Conservation (phyloP, 2,329 filamentous ascomycete species). For the Metarhizium anisopliae region DNA sequence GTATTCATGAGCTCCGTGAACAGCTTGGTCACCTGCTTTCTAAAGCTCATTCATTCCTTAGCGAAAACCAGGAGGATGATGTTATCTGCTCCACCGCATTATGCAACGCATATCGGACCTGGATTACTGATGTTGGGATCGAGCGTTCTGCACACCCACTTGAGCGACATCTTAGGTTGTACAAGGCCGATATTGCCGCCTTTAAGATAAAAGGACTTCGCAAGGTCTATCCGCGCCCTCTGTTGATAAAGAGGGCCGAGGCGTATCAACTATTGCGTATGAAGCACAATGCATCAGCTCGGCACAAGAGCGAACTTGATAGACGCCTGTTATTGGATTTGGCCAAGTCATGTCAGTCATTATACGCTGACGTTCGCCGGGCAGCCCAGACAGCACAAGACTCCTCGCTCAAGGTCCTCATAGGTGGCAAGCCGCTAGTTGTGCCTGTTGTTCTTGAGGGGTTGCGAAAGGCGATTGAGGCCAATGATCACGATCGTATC, state of each 20-base stretch:
- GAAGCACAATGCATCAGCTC: slow-evolving; percentile 82
- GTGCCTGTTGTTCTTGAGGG: slow-evolving; percentile 79
- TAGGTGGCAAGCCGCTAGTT: slow-evolving; percentile 79
- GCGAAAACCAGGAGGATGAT: slow-evolving; percentile 82
- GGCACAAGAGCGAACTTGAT: slow-evolving; percentile 85
- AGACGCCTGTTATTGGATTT: slow-evolving; percentile 77
- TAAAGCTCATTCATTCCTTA: slow-evolving; percentile 75
- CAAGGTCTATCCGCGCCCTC: slow-evolving; percentile 83
- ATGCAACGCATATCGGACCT: slow-evolving; percentile 86
- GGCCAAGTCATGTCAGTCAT: slow-evolving; percentile 78
- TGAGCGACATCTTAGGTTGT: slow-evolving; percentile 75
- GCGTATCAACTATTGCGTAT: slow-evolving; percentile 92
- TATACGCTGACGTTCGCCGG: slow-evolving; percentile 92
- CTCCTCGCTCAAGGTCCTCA: slow-evolving; percentile 83
- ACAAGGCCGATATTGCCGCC: slow-evolving; percentile 77
- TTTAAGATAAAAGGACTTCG: slow-evolving; percentile 92
- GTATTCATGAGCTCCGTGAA: slow-evolving; percentile 74
- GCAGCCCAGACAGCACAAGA: slow-evolving; percentile 89
- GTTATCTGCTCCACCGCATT: slow-evolving; percentile 90
- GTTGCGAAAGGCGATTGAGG: slow-evolving; percentile 68
- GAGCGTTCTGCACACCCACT: slow-evolving; percentile 90
- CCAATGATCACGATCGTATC: slow-evolving; percentile 79
- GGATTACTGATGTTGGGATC: slow-evolving; percentile 96
- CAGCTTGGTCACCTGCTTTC: slow-evolving; percentile 74
- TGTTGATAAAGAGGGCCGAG: slow-evolving; percentile 88